These are phyloP conservation scores for Cyphellophora attinorum DNA, from an alignment of 2,329 filamentous ascomycete genomes.

Conservation along the genomic window DNA sequence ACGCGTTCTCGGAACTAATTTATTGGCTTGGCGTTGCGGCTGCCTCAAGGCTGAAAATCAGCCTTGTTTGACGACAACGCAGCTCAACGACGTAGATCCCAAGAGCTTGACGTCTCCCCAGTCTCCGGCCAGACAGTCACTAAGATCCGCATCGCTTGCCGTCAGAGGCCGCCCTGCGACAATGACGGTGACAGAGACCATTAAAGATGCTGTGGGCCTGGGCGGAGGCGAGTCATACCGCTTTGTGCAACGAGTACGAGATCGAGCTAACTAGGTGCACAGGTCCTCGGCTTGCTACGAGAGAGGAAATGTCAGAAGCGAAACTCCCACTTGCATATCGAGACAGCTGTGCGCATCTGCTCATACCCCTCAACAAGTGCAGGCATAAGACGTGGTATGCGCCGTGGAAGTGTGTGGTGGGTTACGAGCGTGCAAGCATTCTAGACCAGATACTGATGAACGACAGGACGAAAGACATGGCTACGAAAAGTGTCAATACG, in stretches of 20 bases:
- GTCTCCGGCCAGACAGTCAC: too few relatives aligned
- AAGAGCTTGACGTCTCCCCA: too few relatives aligned
- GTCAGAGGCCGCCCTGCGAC: too few relatives aligned
- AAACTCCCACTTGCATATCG: constrained; percentile 82
- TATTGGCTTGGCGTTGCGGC: too few relatives aligned
- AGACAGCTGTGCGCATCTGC: constrained; percentile 87
- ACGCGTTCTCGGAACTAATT: too few relatives aligned
- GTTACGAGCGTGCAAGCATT: constrained; percentile 23
- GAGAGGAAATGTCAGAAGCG: constrained; percentile 89
- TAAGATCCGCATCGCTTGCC: too few relatives aligned
- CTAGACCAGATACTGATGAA: constrained; percentile 1
- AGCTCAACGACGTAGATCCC: too few relatives aligned
- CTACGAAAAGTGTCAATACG: constrained; percentile 99
- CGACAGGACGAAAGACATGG: constrained; percentile 83
- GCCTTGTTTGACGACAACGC: too few relatives aligned
- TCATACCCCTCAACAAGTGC: constrained; percentile 94
- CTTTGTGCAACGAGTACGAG: neutral
- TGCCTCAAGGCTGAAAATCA: too few relatives aligned
- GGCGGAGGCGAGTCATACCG: constrained; percentile 22
- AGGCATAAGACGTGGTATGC: constrained; percentile 85
- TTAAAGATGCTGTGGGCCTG: constrained; percentile 40
- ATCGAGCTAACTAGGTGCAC: constrained; percentile 18
- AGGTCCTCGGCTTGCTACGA: constrained; percentile 46
- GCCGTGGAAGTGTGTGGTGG: constrained; percentile 95
- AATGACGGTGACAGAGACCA: constrained; percentile 30